Base-by-base conservation (phyloP, 108 stramenopile genomes). In the Cylindrotheca closterium region DNA sequence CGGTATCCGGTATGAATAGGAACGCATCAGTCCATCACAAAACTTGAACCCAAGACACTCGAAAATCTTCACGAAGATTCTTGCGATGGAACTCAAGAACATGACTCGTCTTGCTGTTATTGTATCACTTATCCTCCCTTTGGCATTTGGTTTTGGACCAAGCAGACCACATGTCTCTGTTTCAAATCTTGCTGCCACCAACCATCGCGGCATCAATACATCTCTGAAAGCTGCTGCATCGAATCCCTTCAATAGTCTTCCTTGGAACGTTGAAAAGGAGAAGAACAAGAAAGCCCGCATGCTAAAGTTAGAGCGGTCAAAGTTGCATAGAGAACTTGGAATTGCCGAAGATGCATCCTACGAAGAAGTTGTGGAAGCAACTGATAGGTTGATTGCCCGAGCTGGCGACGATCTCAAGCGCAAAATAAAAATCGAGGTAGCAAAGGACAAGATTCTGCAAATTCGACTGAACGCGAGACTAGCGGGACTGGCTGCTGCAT, bases 391-490 rank as follows among this genome's bases (percentile, higher is more conserved):
- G 37, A 88, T 86, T 61, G 75, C 59, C 8, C 45, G 67, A 32
- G 78, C 73, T 15, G 79, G 68, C 17, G 66, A 63, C 26, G 89
- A 87, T 56, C 42, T 85, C 22, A 94, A 94, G 76, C 73, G 78
- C 59, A 82, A 85, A 54, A 83, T 91, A 47, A 60, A 79, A 56
- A 77, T 94, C 53, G 87, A 90, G 61, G 68, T 90, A 30, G 79
- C 87, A 8, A 85, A 88, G 67, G 92, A 94, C 62, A 88, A 87
- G 52, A 94, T 94, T 59, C 78, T 91, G 73, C 82, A 88, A 61
- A 79, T 91, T 54, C 85, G 87, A 63, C 71, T 94, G 71, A 83
- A 89, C 52, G 88, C 87, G 58, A 67, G 89, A 8, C 54, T 90
- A 33, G 79, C 81, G 28, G 84, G 88, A 8, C 68, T 89, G 61